Evolutionary conservation across 2,329 filamentous ascomycete genomes (phyloP), one percentile per base, ranked within the genome.

Genomic region (Ceratocystis huliohia): DNA sequence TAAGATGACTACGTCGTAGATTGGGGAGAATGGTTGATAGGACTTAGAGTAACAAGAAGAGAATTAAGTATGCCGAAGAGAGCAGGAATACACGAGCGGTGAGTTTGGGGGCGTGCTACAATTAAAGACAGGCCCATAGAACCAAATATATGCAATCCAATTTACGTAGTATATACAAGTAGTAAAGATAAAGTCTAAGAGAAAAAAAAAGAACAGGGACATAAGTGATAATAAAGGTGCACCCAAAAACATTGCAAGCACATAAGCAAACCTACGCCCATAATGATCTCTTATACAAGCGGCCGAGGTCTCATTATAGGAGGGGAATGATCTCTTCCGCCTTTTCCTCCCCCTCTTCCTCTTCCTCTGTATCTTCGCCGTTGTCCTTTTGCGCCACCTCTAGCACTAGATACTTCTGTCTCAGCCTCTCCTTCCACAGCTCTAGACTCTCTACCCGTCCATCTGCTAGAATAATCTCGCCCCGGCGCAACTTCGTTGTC

Each of bases 401-500:
- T 1, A 28, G 8, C 44, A n/a, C 13, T 5, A 68, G 25, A 59
- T 66, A 66, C 56, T 48, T 66, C 28, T 65, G 37, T 67, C 73
- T 70, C 50, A 78, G 61, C 22, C 64, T 69, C 48, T 70, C 70
- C 69, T 76, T 76, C 76, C 76, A 78, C 57, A 75, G 73, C 0
- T 67, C 70, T 65, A 78, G 74, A 8, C 71, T 70, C 64, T 71
- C 71, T 7, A 77, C 72, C 30, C 71, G 66, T 0, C 73, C 75
- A 61, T 73, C 71, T 0, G 56, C 68, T 1, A 75, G 69, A n/a
- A 77, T 64, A 37, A 78, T 76, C 71, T 78, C 75, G 1, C 76
- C 76, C 13, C 73, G 73, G 13, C 76, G 74, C 25, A 78, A 63
- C 1, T 73, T 69, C 48, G 68, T 72, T n/a, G 71, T 70, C 66